Base-by-base conservation (phyloP, 805 yeast genomes). In the Myxozyma sirexii region DNA sequence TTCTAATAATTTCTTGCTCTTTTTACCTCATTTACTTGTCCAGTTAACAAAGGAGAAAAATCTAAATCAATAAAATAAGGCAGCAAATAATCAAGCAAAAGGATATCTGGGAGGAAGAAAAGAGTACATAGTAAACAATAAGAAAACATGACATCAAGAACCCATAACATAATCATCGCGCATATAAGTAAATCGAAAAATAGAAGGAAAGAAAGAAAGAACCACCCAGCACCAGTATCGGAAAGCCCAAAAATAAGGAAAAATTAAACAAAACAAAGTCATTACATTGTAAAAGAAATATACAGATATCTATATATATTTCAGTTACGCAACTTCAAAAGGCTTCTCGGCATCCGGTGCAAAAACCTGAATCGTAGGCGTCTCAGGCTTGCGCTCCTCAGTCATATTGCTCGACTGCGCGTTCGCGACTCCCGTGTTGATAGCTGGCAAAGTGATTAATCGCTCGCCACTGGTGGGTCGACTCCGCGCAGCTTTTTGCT, bases 331-430 rank as follows among this genome's bases (percentile, higher is more conserved):
- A 19, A 60, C 43, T 24, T 58, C 60, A 26, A 58, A 42, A 10
- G 65, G 63, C 21, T 48, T 45, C 39, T 62, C 65, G n/a, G 57
- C 44, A 17, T 62, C 66, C 10, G 66, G 66, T 10, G 66, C 61
- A 49, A 62, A 62, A 7, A 62, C 66, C 38, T 62, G 64, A 47
- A 62, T 60, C 12, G 64, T 60, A 6, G 66, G 66, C 4, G 66
- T 62, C 27, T 21, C 41, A 13, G 65, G 65, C 33, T n/a, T 21
- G 5, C 39, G 24, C 13, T 37, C 42, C 7, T 10, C 21, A 3
- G 31, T 31, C 29, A 19, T 26, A n/a, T n/a, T 26, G n/a, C 31
- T 4, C 13, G 49, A 19, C 17, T 13, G 13, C n/a, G 54, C 44
- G 21, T 39, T 45, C 27, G 57, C 49, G 23, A 21, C 21, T 23